Percentiles rank a stretch among this genome's conserved stretches.
These are phyloP conservation scores for Fusarium sp. DNA, from an alignment of 2,329 filamentous ascomycete genomes.

Conservation along the genomic window DNA sequence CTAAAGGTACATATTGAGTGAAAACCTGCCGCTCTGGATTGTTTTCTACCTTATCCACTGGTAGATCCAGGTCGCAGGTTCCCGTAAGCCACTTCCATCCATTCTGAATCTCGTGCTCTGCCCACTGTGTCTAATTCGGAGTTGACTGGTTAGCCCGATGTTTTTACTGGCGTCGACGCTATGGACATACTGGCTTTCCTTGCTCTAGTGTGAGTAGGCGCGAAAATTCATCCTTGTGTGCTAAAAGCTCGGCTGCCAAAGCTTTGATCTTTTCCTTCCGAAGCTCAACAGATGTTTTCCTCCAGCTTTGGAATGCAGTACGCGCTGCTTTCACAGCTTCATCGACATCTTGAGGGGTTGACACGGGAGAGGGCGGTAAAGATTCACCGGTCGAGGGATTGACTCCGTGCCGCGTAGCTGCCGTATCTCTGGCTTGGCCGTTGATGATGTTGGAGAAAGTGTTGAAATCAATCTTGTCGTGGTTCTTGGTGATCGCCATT, in stretches of 20 bases:
- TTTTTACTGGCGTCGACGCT: accelerated
- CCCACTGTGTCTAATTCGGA: background rate
- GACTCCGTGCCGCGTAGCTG: background rate
- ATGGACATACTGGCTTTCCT: constrained; percentile 2
- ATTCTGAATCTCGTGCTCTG: background rate
- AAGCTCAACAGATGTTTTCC: background rate
- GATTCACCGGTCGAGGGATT: constrained; percentile 4
- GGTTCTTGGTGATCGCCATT: background rate
- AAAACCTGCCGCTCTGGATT: background rate
- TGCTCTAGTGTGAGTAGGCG: constrained; percentile 4
- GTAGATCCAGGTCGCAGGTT: constrained; percentile 1
- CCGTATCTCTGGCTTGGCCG: background rate
- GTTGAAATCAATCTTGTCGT: background rate
- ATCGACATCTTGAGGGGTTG: background rate
- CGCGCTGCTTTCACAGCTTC: background rate
- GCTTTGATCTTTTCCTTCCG: background rate
- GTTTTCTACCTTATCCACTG: background rate
- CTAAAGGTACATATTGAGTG: constrained; percentile 12
- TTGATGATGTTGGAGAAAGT: constrained; percentile 14
- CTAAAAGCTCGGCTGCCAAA: background rate
- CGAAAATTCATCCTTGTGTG: background rate
- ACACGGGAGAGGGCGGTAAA: constrained; percentile 1
- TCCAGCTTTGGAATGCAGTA: background rate
- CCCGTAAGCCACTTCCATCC: constrained; percentile 1
- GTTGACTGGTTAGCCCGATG: background rate